A percentile compares a stretch with the other conserved stretches of the same genome.
Evolutionary conservation across 108 stramenopile species (phyloP).

Genomic region (Skeletonema marinoi): DNA sequence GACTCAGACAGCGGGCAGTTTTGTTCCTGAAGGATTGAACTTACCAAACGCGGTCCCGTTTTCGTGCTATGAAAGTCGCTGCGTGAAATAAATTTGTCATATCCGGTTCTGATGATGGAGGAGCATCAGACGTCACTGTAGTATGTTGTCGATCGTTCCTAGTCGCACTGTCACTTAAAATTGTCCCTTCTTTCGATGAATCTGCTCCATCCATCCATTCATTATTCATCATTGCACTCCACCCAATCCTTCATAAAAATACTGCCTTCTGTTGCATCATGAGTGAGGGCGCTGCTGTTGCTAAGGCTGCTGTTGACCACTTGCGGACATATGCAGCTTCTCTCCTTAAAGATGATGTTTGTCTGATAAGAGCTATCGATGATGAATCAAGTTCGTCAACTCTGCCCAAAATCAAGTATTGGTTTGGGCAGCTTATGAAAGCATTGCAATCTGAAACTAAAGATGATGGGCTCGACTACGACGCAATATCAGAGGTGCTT

Average conservation of each 20-base stretch:
- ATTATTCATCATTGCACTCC: background rate
- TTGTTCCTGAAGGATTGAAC: too few relatives aligned
- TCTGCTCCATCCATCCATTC: background rate
- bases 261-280: background rate
- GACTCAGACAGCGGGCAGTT: too few relatives aligned
- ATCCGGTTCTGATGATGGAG: too few relatives aligned
- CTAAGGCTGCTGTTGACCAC: background rate
- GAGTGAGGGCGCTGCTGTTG: background rate
- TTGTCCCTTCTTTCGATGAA: background rate
- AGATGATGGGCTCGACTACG: background rate
- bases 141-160: too few relatives aligned
- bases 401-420: slow-evolving; percentile 3
- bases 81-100: too few relatives aligned
- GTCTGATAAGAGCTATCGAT: background rate
- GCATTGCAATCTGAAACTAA: background rate
- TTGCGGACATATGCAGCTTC: background rate
- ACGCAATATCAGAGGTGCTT: background rate
- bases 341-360: background rate
- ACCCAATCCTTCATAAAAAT: background rate
- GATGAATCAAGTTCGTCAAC: background rate
- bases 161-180: too few relatives aligned
- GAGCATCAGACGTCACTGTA: too few relatives aligned
- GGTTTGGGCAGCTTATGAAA: background rate
- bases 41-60: too few relatives aligned
- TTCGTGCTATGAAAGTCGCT: too few relatives aligned